Conservation (phyloP, 331 rosid species). For the Quercus tomentella region DNA sequence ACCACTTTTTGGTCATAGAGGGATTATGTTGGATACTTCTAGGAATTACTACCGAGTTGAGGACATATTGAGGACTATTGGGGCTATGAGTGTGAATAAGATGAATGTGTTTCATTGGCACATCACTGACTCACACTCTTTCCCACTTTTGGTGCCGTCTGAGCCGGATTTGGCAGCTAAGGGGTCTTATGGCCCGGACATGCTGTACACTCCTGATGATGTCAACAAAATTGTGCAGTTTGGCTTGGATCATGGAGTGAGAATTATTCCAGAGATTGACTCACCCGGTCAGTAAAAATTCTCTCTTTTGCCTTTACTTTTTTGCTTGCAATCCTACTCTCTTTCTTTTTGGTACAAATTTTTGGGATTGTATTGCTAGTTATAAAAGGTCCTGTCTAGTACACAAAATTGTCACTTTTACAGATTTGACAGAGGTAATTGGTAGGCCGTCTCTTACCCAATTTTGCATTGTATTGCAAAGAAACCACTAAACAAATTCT, state of each 20-base stretch:
- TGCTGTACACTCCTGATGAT: conserved; percentile 63
- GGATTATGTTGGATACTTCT: conserved; percentile 68
- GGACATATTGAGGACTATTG: conserved; percentile 58
- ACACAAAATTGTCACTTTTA: too few species aligned
- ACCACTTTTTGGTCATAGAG: conserved; percentile 60
- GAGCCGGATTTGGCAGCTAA: conserved; percentile 68
- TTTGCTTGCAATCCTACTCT: background rate
- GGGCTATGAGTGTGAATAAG: conserved; percentile 74
- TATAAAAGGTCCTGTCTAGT: too few species aligned
- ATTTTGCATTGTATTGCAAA: too few species aligned
- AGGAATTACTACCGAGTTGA: conserved; percentile 60
- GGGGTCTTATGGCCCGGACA: conserved; percentile 62
- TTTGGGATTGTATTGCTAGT: too few species aligned
- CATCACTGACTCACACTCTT: conserved; percentile 80
- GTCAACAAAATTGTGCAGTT: conserved; percentile 48
- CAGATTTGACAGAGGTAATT: too few species aligned
- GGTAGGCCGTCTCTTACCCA: too few species aligned
- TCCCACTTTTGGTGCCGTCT: conserved; percentile 64
- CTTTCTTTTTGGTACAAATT: background rate
- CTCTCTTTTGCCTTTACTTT: background rate
- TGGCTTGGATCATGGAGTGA: conserved; percentile 75
- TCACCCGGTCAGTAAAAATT: conserved; percentile 56
- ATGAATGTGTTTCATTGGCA: conserved; percentile 91
- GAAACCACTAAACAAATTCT: too few species aligned
- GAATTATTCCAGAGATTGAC: conserved; percentile 87